Evolutionary conservation across 1,284 basidiomycete genomes (phyloP), one percentile per base, ranked within the genome.

Genomic region (Bondarzewia mesenterica): DNA sequence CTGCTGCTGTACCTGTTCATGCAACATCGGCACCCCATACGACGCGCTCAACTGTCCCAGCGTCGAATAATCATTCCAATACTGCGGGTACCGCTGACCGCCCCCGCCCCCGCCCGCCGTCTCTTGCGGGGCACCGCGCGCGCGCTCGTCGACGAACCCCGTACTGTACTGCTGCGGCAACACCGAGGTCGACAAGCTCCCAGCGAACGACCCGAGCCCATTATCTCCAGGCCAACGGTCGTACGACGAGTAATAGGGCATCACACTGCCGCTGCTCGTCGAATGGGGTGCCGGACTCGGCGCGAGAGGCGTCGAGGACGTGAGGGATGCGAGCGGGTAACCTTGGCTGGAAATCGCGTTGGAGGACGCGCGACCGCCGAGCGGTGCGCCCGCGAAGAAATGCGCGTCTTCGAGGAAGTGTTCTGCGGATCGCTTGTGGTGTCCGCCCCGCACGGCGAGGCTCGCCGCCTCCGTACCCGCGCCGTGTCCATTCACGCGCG

Each of bases 101-200:
- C 29, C 22, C 27, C 26, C 25, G 60, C 42, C 49, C 57, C 50
- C 44, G 63, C 51, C 47, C 62, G 57, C 12, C 10, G 42, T 14
- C 10, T 27, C 48, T 12, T 32, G 22, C 32, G 49, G 22, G 16
- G 44, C 47, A 27, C 37, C 32, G 3, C 46, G 46, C 26, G 52
- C 42, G 26, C 45, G 44, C 8, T 38, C 42, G 54, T 80, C 79
- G 4, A 75, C 66, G 45, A 85, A 65, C 1, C 82, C 82, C 3
- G 81, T 83, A 63, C 80, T 84, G 59, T 85, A 87, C 56, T 81
- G 68, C 54, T 84, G 84, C 1, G 82, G 80, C 41, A 84, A 67
- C 37, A 80, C 79, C 2, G 79, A 79, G 20, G 82, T 84, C 39
- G 80, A 78, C 44, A 83, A 56, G 36, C 72, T 68, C 12, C 68